Evolutionary conservation across 495 filamentous ascomycete genomes (phyloP).

Genomic region (Thermothielavioides terrestris): DNA sequence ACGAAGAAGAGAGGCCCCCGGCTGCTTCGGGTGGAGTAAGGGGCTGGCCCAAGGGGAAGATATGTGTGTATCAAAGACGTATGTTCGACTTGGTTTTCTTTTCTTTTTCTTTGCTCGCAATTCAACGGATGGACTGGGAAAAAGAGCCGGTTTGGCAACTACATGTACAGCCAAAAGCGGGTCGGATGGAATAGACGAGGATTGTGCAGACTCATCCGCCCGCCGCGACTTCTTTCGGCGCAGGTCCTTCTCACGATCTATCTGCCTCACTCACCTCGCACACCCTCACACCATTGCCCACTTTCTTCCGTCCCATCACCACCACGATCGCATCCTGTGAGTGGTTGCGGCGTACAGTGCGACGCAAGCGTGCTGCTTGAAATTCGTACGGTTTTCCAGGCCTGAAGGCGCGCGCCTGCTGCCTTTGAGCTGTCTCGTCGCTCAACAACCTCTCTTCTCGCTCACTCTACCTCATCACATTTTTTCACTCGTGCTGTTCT

Average conservation of each 20-base stretch:
- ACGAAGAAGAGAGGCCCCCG: constrained; percentile 70
- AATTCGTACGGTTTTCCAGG: background rate
- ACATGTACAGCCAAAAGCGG: constrained; percentile 21
- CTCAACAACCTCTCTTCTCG: background rate
- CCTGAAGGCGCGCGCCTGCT: background rate
- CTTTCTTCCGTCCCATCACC: background rate
- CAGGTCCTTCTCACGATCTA: background rate
- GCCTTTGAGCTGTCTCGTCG: background rate
- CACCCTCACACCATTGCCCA: background rate
- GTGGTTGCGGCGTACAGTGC: background rate
- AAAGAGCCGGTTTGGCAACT: constrained; percentile 14
- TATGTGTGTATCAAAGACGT: constrained; percentile 13
- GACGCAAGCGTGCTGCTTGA: background rate
- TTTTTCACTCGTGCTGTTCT: background rate
- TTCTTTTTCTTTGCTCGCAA: no score
- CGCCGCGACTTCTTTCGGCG: no score
- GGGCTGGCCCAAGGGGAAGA: background rate
- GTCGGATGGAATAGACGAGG: background rate
- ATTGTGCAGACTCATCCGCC: background rate
- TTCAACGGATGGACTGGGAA: constrained; percentile 11
- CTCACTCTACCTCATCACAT: background rate
- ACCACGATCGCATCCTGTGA: background rate
- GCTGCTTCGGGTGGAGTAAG: constrained; percentile 75
- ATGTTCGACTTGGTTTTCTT: constrained; percentile 17
- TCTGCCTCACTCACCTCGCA: background rate